Percentiles rank a stretch among this genome's conserved stretches.
Evolutionary conservation across 2,329 filamentous ascomycete genomes (phyloP).

Genomic region (Trichoderma brevicompactum): DNA sequence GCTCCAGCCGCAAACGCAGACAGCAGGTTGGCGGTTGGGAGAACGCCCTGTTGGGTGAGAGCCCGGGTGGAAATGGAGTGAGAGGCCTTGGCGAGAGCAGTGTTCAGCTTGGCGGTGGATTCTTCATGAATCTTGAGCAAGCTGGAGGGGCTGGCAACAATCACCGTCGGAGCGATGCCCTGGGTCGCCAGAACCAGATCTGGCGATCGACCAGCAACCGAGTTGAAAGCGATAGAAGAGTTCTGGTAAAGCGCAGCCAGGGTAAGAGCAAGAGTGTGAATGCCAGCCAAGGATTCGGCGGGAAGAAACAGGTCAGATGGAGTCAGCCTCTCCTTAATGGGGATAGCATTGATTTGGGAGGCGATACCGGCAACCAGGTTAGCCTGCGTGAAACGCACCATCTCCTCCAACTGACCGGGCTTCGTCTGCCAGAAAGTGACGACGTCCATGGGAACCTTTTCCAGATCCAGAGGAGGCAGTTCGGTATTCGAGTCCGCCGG

Average conservation of each 20-base stretch:
- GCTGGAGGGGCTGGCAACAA: conserved; percentile 77
- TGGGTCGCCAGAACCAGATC: conserved; percentile 75
- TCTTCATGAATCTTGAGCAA: conserved; percentile 69
- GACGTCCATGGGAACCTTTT: conserved; percentile 57
- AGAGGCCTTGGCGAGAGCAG: conserved; percentile 67
- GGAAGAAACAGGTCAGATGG: conserved; percentile 82
- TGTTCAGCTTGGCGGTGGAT: conserved; percentile 62
- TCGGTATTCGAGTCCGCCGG: conserved; percentile 62
- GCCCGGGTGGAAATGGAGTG: conserved; percentile 74
- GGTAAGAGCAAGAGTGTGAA: conserved; percentile 78
- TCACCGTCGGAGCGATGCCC: conserved; percentile 77
- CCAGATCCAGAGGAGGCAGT: conserved; percentile 66
- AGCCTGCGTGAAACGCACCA: conserved; percentile 78
- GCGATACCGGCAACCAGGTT: conserved; percentile 90
- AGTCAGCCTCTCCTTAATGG: conserved; percentile 72
- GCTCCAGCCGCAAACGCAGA: conserved; percentile 61
- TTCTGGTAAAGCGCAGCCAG: conserved; percentile 84
- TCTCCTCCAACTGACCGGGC: conserved; percentile 61
- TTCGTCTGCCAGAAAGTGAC: conserved; percentile 69
- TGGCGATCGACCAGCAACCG: conserved; percentile 74
- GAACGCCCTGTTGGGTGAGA: conserved; percentile 70
- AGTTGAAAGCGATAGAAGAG: conserved; percentile 84
- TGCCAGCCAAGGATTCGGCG: conserved; percentile 77
- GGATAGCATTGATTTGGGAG: conserved; percentile 75
- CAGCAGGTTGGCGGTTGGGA: conserved; percentile 60